Conservation (phyloP, 345 rosid species). For the Pseudoturritis turrita region DNA sequence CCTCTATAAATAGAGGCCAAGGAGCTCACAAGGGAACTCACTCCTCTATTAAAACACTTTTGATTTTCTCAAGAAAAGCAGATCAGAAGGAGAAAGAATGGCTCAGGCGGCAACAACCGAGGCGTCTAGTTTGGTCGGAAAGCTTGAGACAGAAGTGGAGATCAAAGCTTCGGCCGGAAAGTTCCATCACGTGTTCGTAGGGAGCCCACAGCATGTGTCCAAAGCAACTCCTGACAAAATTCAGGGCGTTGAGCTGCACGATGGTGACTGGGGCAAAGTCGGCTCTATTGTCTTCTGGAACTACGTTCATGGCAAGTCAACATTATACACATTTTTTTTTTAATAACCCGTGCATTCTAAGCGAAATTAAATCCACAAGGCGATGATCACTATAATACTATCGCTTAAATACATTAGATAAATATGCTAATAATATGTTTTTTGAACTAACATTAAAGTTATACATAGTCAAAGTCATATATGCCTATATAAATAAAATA, state of each 20-base stretch:
- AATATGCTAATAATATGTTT: too few relatives aligned
- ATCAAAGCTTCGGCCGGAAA: background rate
- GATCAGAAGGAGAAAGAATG: background rate
- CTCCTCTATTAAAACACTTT: background rate
- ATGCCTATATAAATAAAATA: background rate
- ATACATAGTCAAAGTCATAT: background rate
- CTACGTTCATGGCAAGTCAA: constrained; percentile 22
- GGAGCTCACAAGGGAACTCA: background rate
- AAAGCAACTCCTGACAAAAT: constrained; percentile 18
- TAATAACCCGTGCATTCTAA: background rate
- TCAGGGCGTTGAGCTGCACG: constrained; percentile 19
- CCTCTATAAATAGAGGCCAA: background rate
- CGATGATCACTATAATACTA: background rate
- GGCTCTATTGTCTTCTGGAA: constrained; percentile 32
- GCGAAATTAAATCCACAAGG: too few relatives aligned
- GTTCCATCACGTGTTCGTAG: constrained; percentile 31
- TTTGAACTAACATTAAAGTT: background rate
- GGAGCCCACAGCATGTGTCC: constrained; percentile 35
- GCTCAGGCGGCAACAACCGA: background rate
- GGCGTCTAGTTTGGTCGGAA: constrained; percentile 1
- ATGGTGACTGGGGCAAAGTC: constrained; percentile 34
- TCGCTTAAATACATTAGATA: too few relatives aligned
- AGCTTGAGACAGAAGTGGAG: constrained; percentile 2
- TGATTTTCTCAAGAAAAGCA: background rate
- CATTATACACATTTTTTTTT: background rate